A percentile compares a stretch with the other conserved stretches of the same genome.
phyloP scores from a whole-genome alignment of 768 basidiomycete species.

The Neoboletus magnificus region DNA sequence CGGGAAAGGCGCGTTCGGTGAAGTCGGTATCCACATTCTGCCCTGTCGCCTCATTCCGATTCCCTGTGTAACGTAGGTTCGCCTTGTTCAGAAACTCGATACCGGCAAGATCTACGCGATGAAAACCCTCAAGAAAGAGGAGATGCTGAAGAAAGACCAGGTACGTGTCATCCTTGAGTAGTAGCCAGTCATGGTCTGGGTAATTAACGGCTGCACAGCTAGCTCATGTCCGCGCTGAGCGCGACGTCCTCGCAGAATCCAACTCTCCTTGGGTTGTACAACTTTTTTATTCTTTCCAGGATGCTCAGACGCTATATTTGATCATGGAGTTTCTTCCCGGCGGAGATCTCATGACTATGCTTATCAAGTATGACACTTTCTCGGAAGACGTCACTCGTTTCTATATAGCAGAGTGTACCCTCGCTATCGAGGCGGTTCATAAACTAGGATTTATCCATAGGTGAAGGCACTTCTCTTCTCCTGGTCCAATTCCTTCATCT shows the following conservation, averaged over 20 bases:
- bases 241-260: constrained; percentile 94
- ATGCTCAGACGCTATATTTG: constrained; percentile 85
- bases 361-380: constrained; percentile 99
- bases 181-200: constrained; percentile 5
- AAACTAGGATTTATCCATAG: constrained; percentile 97
- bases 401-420: constrained; percentile 97
- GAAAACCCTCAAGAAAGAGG: constrained; percentile 95
- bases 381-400: constrained; percentile 97
- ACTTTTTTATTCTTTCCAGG: constrained; percentile 98
- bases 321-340: constrained; percentile 99
- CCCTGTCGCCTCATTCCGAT: not conserved
- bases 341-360: constrained; percentile 99
- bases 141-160: constrained; percentile 99
- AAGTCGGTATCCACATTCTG: constrained; percentile 48
- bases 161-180: constrained; percentile 38
- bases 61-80: constrained; percentile 45
- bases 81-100: constrained; percentile 93
- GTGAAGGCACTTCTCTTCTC: constrained; percentile 36
- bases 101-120: constrained; percentile 99
- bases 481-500: not conserved
- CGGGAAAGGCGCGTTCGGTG: constrained; percentile 98
- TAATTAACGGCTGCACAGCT: constrained; percentile 47
- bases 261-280: constrained; percentile 97
- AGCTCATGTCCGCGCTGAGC: constrained; percentile 96
- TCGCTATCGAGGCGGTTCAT: constrained; percentile 98